phyloP scores from a whole-genome alignment of 2,329 filamentous ascomycete genomes.

The Fusarium bactridioides region DNA sequence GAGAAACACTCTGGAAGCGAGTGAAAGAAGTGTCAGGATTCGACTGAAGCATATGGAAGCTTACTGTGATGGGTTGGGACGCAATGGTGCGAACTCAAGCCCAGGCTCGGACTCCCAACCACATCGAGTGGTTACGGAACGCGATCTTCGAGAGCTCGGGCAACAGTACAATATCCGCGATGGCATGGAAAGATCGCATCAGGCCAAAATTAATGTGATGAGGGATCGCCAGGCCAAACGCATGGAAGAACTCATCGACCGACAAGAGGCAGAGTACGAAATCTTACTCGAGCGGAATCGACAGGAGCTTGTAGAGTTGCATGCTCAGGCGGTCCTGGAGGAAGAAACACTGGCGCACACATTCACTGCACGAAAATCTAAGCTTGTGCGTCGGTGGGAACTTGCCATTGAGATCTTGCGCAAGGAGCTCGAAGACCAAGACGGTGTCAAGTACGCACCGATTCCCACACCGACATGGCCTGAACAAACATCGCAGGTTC shows the following conservation, averaged over 20 bases:
- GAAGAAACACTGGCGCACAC: conserved; percentile 55
- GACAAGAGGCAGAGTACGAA: conserved; percentile 61
- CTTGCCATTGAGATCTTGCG: conserved; percentile 62
- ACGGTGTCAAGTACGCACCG: conserved; percentile 53
- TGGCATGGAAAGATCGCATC: conserved; percentile 65
- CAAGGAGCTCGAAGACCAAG: conserved; percentile 58
- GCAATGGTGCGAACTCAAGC: conserved; percentile 42
- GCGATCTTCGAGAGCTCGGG: conserved; percentile 65
- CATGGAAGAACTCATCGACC: conserved; percentile 65
- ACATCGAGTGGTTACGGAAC: conserved; percentile 64
- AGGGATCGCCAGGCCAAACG: conserved; percentile 69
- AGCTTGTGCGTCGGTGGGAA: conserved; percentile 60
- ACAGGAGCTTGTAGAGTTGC: conserved; percentile 58
- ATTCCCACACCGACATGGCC: conserved; percentile 47
- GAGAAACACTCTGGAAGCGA: conserved; percentile 61
- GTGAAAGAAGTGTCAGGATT: conserved; percentile 63
- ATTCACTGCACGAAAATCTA: conserved; percentile 56
- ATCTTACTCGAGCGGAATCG: conserved; percentile 55
- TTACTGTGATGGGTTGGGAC: conserved; percentile 65
- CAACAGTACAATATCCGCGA: conserved; percentile 69
- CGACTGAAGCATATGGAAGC: conserved; percentile 72
- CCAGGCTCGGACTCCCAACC: conserved; percentile 47
- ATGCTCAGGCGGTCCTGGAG: conserved; percentile 57
- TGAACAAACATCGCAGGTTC: conserved; percentile 12
- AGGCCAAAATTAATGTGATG: conserved; percentile 70